These are phyloP conservation scores for Trifolium fragiferum DNA, from an alignment of 306 rosid genomes.

Conservation along the genomic window DNA sequence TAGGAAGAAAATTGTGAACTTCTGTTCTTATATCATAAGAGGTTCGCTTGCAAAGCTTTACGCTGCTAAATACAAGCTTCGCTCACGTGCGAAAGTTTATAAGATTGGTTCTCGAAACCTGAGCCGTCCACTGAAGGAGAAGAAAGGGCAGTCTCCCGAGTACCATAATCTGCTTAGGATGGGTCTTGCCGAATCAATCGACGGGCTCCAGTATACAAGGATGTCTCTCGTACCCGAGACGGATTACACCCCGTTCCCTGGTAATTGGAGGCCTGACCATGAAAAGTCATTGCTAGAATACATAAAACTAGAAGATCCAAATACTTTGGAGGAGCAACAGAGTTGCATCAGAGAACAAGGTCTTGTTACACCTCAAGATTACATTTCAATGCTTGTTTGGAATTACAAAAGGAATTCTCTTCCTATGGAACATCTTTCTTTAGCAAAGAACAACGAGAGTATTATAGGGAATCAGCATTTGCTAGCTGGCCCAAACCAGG, in stretches of 20 bases:
- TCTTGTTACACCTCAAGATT: slow-evolving; percentile 90
- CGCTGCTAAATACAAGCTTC: slow-evolving; percentile 97
- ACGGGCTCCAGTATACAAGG: slow-evolving; percentile 91
- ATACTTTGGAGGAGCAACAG: slow-evolving; percentile 74
- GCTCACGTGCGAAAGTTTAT: slow-evolving; percentile 94
- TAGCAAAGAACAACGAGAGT: slow-evolving; percentile 41
- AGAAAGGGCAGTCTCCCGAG: slow-evolving; percentile 91
- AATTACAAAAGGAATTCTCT: slow-evolving; percentile 80
- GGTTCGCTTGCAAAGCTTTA: slow-evolving; percentile 98
- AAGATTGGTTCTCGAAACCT: slow-evolving; percentile 88
- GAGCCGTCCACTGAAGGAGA: slow-evolving; percentile 93
- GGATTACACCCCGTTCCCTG: slow-evolving; percentile 85
- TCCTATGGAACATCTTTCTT: slow-evolving; percentile 61
- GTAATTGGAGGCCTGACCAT: slow-evolving; percentile 89
- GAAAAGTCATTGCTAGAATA: slow-evolving; percentile 85
- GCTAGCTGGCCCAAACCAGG: slow-evolving; percentile 52
- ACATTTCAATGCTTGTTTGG: slow-evolving; percentile 97
- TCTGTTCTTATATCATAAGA: slow-evolving; percentile 84
- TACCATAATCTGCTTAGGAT: slow-evolving; percentile 90
- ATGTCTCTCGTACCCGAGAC: slow-evolving; percentile 92
- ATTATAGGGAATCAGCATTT: slow-evolving; percentile 45
- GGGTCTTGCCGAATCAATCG: slow-evolving; percentile 96
- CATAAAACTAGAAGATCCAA: slow-evolving; percentile 80
- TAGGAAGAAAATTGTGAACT: slow-evolving; percentile 86
- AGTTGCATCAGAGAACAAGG: slow-evolving; percentile 72